A percentile compares a stretch with the other conserved stretches of the same genome.
Evolutionary conservation across 257 asterid genomes (phyloP).

Genomic region (Fraxinus cuspidata): DNA sequence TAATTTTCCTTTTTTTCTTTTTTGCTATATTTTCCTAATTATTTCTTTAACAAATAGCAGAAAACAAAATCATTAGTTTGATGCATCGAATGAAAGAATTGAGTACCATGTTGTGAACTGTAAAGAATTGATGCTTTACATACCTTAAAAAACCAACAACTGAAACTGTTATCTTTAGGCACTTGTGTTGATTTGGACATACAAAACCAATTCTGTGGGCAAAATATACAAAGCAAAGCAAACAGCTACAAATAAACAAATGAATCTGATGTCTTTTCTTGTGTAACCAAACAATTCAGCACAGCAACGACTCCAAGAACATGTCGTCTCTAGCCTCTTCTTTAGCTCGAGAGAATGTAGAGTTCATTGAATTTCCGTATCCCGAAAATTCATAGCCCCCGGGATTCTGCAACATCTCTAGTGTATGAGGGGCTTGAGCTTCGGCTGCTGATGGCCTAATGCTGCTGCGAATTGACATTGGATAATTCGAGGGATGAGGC

Average conservation of each 20-base stretch:
- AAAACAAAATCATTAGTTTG: not conserved
- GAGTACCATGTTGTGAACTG: too few relatives aligned
- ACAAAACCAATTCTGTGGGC: not conserved
- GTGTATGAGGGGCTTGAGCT: conserved; percentile 38
- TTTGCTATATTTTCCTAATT: too few relatives aligned
- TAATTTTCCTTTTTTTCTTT: too few relatives aligned
- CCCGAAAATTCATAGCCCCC: conserved; percentile 40
- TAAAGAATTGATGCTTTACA: conserved; percentile 3
- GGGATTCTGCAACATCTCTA: conserved; percentile 50
- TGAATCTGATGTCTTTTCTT: conserved; percentile 17
- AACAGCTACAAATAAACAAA: conserved; percentile 27
- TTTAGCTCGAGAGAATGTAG: conserved; percentile 44
- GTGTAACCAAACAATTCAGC: conserved; percentile 22
- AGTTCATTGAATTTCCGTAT: conserved; percentile 32
- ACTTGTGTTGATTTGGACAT: not conserved
- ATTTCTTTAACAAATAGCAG: too few relatives aligned
- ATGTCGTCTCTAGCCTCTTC: conserved; percentile 50
- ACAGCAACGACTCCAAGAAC: conserved; percentile 53
- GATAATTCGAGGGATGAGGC: conserved; percentile 26
- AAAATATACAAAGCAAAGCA: conserved; percentile 14
- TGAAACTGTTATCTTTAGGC: not conserved
- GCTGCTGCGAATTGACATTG: conserved; percentile 28
- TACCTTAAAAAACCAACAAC: not conserved
- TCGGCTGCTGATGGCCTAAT: conserved; percentile 25
- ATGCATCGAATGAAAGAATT: conserved; percentile 1